Evolutionary conservation across 768 basidiomycete species (phyloP).

Genomic region (Calocybe gangraenosa): DNA sequence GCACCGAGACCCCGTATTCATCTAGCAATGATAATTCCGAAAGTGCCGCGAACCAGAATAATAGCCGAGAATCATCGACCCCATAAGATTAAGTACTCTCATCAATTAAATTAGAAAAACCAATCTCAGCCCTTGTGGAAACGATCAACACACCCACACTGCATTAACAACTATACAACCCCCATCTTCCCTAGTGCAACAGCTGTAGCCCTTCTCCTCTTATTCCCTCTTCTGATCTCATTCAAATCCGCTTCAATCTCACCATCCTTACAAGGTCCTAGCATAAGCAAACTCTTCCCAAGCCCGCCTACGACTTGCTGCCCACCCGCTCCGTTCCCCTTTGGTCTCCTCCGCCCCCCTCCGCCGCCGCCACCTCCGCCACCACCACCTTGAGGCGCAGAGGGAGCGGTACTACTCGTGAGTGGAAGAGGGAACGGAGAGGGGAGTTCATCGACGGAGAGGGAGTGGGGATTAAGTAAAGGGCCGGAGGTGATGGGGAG

Average conservation of each 20-base stretch:
- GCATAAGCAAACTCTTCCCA: conserved; percentile 64
- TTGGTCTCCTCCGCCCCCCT: conserved; percentile 45
- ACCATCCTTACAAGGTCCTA: conserved; percentile 56
- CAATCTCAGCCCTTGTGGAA: no score
- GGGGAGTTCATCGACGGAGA: conserved; percentile 81
- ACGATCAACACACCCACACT: background rate
- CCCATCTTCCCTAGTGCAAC: conserved; percentile 21
- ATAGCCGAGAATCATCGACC: no score
- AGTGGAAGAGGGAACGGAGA: conserved; percentile 80
- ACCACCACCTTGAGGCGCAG: conserved; percentile 20
- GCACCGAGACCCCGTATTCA: no score
- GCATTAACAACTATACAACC: conserved; percentile 4
- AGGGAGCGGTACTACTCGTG: conserved; percentile 45
- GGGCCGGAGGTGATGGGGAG: conserved; percentile 67
- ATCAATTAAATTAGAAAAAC: no score
- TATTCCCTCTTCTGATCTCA: conserved; percentile 75
- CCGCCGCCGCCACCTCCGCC: conserved; percentile 21
- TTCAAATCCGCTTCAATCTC: conserved; percentile 76
- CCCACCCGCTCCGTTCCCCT: conserved; percentile 50
- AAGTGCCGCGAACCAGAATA: no score
- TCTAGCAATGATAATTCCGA: no score
- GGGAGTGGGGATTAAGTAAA: conserved; percentile 78
- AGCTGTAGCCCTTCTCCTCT: conserved; percentile 44
- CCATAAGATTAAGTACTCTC: no score
- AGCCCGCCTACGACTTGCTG: conserved; percentile 61